Evolutionary conservation across 2,329 filamentous ascomycete species (phyloP).

Genomic region (Ophiostoma novo-ulmi): DNA sequence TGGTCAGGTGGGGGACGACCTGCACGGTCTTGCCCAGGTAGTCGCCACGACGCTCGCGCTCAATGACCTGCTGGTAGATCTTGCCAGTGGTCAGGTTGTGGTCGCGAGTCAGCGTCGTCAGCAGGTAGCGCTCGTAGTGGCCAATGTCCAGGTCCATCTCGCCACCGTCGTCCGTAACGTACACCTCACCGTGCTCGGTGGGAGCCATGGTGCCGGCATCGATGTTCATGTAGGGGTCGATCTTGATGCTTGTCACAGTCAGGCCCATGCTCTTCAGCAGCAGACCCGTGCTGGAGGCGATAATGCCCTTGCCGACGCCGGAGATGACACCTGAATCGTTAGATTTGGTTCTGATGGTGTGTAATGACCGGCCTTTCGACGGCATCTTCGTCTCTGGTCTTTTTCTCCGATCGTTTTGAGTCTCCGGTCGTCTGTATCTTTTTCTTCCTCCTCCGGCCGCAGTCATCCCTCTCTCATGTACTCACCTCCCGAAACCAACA

Average conservation of each 20-base stretch:
- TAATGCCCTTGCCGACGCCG: slow-evolving; percentile 31
- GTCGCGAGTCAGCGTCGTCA: slow-evolving; percentile 73
- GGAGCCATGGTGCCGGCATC: slow-evolving; percentile 37
- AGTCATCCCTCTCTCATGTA: neutral
- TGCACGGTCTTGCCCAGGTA: slow-evolving; percentile 88
- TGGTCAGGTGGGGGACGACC: slow-evolving; percentile 78
- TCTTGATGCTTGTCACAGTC: slow-evolving; percentile 56
- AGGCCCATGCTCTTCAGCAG: slow-evolving; percentile 75
- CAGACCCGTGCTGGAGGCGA: slow-evolving; percentile 44
- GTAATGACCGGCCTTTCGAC: too few relatives aligned
- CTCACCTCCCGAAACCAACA: slow-evolving; percentile 30
- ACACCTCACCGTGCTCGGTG: slow-evolving; percentile 72
- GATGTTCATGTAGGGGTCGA: slow-evolving; percentile 47
- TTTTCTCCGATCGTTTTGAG: neutral
- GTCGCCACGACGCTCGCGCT: slow-evolving; percentile 59
- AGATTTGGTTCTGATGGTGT: neutral
- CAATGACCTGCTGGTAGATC: slow-evolving; percentile 84
- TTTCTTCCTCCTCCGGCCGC: neutral
- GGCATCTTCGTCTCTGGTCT: neutral
- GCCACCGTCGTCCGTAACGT: slow-evolving; percentile 78
- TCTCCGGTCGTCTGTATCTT: neutral
- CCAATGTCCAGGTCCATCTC: slow-evolving; percentile 56
- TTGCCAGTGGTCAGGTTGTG: slow-evolving; percentile 98
- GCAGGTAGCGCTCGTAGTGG: slow-evolving; percentile 65
- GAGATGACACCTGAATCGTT: slow-evolving; percentile 28